Conservation (phyloP, 495 filamentous ascomycete genomes). For the Talaromyces wortmannii region DNA sequence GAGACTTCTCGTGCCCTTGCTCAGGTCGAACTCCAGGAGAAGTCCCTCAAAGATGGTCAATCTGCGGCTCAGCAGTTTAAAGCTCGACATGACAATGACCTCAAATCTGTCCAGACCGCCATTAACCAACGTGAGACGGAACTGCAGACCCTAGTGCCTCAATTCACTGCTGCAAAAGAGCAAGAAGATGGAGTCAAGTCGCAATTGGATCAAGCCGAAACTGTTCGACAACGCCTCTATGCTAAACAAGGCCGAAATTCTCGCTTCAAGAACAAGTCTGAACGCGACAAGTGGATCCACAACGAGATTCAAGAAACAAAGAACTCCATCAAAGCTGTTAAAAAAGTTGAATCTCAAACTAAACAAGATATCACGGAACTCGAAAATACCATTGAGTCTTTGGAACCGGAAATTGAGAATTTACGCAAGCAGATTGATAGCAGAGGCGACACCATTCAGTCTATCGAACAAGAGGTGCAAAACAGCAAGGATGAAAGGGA, state of each 20-base stretch:
- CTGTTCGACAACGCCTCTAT: conserved; percentile 70
- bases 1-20: conserved; percentile 71
- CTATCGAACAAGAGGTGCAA: conserved; percentile 64
- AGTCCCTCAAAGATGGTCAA: conserved; percentile 72
- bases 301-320: conserved; percentile 78
- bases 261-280: conserved; percentile 78
- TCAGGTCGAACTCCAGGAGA: conserved; percentile 78
- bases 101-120: conserved; percentile 64
- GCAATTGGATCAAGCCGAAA: conserved; percentile 69
- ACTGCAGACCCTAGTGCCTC: conserved; percentile 62
- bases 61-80: conserved; percentile 67
- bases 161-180: conserved; percentile 64
- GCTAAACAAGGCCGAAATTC: conserved; percentile 91
- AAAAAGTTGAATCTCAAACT: conserved; percentile 73
- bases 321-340: conserved; percentile 65
- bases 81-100: conserved; percentile 61
- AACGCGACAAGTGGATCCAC: conserved; percentile 79
- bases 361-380: conserved; percentile 78
- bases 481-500: conserved; percentile 76
- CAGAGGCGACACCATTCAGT: conserved; percentile 64
- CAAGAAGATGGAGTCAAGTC: conserved; percentile 64
- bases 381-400: conserved; percentile 58
- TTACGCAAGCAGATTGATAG: conserved; percentile 71
- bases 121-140: conserved; percentile 73
- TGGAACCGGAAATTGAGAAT: conserved; percentile 66